A percentile compares a stretch with the other conserved stretches of the same genome.
These are phyloP conservation scores for Albophoma yamanashiensis DNA, from an alignment of 2,329 filamentous ascomycete genomes.

Conservation along the genomic window DNA sequence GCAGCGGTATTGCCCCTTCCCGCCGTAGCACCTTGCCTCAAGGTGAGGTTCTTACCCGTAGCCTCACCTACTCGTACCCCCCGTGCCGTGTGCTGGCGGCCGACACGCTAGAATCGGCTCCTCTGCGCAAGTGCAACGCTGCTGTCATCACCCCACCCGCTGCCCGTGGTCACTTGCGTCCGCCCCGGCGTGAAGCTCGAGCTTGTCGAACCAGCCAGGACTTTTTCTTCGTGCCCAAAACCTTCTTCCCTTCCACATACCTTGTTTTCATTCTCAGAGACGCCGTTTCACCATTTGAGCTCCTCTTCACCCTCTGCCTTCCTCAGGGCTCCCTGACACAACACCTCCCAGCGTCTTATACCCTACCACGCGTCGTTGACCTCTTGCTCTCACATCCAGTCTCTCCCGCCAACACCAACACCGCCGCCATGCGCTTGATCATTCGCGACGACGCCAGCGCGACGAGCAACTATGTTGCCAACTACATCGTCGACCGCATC, in stretches of 20 bases:
- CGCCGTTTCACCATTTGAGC: neutral
- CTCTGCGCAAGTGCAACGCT: neutral
- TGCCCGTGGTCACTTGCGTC: neutral
- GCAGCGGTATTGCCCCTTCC: neutral
- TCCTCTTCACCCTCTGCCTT: neutral
- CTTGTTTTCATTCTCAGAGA: neutral
- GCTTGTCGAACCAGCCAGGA: neutral
- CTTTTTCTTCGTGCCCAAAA: neutral
- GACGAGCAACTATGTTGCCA: constrained; percentile 67
- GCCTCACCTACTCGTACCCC: no score
- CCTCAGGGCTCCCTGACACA: neutral
- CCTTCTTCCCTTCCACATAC: neutral
- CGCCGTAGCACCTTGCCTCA: no score
- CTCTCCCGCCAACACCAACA: constrained; percentile 6
- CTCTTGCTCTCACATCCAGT: constrained; percentile 5
- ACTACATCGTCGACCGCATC: constrained; percentile 77
- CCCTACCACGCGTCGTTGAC: neutral
- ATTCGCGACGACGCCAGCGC: constrained; percentile 61
- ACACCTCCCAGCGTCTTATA: neutral
- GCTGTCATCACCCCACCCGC: neutral
- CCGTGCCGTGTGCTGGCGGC: neutral
- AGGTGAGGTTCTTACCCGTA: neutral
- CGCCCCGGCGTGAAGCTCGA: neutral
- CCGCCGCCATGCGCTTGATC: constrained; percentile 63
- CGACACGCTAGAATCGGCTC: neutral